phyloP scores from a whole-genome alignment of 1,284 basidiomycete species.

The Boletus albobrunnescens region DNA sequence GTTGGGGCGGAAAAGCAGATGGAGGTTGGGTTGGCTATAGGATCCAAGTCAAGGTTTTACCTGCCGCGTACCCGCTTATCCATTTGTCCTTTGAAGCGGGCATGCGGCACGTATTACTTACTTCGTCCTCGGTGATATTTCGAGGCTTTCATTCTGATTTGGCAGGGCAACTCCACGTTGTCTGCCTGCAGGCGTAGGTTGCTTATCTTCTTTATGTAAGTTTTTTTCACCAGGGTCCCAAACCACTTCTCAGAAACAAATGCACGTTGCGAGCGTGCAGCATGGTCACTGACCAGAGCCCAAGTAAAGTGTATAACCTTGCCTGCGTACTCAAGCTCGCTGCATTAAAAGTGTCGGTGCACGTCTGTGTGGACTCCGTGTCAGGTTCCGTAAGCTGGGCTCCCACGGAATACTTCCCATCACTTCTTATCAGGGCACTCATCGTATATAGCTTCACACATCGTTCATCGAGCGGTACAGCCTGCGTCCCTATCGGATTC shows the following conservation, averaged over 20 bases:
- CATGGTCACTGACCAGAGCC: background rate
- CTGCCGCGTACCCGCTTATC: slow-evolving; percentile 45
- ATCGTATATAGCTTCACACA: slow-evolving; percentile 38
- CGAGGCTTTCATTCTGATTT: slow-evolving; percentile 28
- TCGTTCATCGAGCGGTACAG: slow-evolving; percentile 26
- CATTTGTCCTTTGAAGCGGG: slow-evolving; percentile 33
- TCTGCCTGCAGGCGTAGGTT: slow-evolving; percentile 60
- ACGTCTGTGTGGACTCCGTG: slow-evolving; percentile 1
- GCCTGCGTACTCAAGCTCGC: background rate
- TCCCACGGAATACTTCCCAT: slow-evolving; percentile 38
- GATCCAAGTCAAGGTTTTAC: slow-evolving; percentile 29
- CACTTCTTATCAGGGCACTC: slow-evolving; percentile 38
- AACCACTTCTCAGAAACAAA: slow-evolving; percentile 9
- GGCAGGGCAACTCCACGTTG: slow-evolving; percentile 49
- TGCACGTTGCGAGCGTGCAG: background rate
- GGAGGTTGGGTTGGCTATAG: slow-evolving; percentile 26
- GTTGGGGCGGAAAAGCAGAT: slow-evolving; percentile 21
- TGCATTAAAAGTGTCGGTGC: background rate
- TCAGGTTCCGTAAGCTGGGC: slow-evolving; percentile 16
- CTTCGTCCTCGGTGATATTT: slow-evolving; percentile 35
- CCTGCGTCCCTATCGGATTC: slow-evolving; percentile 33
- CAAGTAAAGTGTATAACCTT: background rate
- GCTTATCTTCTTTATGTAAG: slow-evolving; percentile 35
- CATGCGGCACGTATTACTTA: slow-evolving; percentile 35
- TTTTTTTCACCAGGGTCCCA: slow-evolving; percentile 4